Percentiles rank a stretch among this genome's conserved stretches.
Evolutionary conservation across 805 yeast species (phyloP).

Genomic region (Blastobotrys robertii): DNA sequence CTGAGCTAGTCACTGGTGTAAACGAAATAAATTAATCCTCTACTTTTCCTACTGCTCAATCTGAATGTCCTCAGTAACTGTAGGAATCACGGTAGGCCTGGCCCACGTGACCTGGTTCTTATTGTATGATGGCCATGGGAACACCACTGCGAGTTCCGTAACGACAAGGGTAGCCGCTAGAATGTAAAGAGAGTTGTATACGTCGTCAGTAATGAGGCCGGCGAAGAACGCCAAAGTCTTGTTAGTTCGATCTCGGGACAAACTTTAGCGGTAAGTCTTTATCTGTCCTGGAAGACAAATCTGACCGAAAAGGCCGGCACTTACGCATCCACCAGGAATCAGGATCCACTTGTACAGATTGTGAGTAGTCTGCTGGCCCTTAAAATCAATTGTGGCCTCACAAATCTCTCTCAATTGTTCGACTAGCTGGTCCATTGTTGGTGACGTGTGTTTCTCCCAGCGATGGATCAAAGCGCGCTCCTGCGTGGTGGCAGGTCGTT

Average conservation of each 20-base stretch:
- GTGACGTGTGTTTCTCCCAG: not conserved
- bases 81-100: slow-evolving; percentile 1
- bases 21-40: not conserved
- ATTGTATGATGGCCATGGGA: slow-evolving; percentile 51
- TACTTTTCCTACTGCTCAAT: not conserved
- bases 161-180: slow-evolving; percentile 31
- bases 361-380: slow-evolving; percentile 42
- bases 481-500: too few species aligned
- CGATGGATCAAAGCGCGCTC: too few species aligned
- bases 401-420: slow-evolving; percentile 8
- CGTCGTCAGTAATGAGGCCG: slow-evolving; percentile 41
- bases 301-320: slow-evolving; percentile 2
- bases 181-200: slow-evolving; percentile 31
- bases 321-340: slow-evolving; percentile 17
- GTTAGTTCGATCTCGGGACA: not conserved
- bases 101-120: slow-evolving; percentile 40
- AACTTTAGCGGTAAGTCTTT: not conserved
- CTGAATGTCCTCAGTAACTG: not conserved
- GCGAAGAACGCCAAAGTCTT: slow-evolving; percentile 32
- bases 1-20: too few species aligned
- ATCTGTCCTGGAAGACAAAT: too few species aligned
- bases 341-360: slow-evolving; percentile 14
- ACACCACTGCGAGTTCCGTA: slow-evolving; percentile 36
- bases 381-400: slow-evolving; percentile 34
- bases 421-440: slow-evolving; percentile 3